These are phyloP conservation scores for Citrus reticulata DNA, from an alignment of 345 rosid genomes.

Conservation along the genomic window DNA sequence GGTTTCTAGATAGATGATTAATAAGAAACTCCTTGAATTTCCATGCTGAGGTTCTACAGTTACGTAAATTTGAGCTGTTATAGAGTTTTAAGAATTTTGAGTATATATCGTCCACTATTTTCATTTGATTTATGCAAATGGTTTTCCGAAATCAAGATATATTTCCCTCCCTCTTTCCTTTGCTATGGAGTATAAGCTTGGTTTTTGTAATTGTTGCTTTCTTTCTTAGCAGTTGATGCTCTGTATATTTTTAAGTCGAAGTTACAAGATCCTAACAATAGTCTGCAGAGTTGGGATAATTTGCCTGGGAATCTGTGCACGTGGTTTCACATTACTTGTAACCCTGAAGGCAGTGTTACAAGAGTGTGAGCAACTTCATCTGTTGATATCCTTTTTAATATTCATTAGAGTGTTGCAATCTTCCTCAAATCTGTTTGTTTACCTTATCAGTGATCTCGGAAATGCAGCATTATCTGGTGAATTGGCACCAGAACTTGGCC, in stretches of 20 bases:
- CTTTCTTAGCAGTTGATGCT: slow-evolving; percentile 31
- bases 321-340: slow-evolving; percentile 45
- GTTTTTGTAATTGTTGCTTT: background rate
- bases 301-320: slow-evolving; percentile 36
- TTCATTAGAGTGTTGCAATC: background rate
- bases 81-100: background rate
- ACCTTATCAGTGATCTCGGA: slow-evolving; percentile 36
- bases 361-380: slow-evolving; percentile 31
- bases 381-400: background rate
- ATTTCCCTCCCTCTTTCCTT: background rate
- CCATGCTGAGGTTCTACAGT: background rate
- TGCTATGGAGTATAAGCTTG: background rate
- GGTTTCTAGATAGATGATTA: background rate
- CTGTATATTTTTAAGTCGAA: slow-evolving; percentile 26
- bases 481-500: slow-evolving; percentile 35
- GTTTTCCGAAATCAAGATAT: background rate
- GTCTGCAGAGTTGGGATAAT: slow-evolving; percentile 43
- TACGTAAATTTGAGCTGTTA: background rate
- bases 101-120: background rate
- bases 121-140: background rate
- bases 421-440: background rate
- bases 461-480: slow-evolving; percentile 42
- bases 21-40: background rate
- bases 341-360: slow-evolving; percentile 36
- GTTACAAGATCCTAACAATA: slow-evolving; percentile 30